Conservation (phyloP, 805 yeast genomes). For the Suhomyces xylopsoci region DNA sequence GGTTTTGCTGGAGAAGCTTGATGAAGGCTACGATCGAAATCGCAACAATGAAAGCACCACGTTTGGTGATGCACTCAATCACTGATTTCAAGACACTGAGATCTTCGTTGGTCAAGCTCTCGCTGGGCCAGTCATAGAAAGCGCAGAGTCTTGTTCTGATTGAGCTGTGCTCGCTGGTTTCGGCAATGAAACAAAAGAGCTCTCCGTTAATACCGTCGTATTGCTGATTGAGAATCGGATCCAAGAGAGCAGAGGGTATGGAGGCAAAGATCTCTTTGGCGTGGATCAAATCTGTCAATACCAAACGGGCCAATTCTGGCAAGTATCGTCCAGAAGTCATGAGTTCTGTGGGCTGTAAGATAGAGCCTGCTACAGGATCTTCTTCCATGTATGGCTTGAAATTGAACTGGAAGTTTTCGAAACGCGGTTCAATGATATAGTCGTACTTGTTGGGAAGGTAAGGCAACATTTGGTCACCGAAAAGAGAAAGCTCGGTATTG, state of each 20-base stretch:
- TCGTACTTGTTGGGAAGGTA: conserved; percentile 39
- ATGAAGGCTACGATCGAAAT: conserved; percentile 38
- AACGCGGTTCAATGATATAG: conserved; percentile 33
- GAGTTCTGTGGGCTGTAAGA: conserved; percentile 57
- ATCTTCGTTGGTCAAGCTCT: conserved; percentile 22
- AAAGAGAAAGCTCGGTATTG: conserved; percentile 56
- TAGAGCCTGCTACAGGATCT: conserved; percentile 20
- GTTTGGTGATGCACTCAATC: conserved; percentile 35
- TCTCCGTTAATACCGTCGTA: conserved; percentile 40
- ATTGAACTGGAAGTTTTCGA: conserved; percentile 14
- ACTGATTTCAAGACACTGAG: conserved; percentile 25
- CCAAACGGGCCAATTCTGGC: conserved; percentile 50
- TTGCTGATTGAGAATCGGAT: conserved; percentile 13
- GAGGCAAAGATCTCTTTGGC: conserved; percentile 24
- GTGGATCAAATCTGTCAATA: conserved; percentile 33
- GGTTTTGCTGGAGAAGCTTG: conserved; percentile 24
- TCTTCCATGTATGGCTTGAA: conserved; percentile 31
- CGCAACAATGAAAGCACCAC: conserved; percentile 46
- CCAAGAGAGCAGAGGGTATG: conserved; percentile 10
- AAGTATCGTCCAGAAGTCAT: conserved; percentile 55
- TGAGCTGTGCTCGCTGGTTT: conserved; percentile 17
- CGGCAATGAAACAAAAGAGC: conserved; percentile 38
- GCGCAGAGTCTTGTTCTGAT: conserved; percentile 19
- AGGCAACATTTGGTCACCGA: conserved; percentile 40
- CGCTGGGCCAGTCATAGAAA: conserved; percentile 20